Evolutionary conservation across 768 basidiomycete species (phyloP).

Genomic region (Lactifluus hygrophoroides): DNA sequence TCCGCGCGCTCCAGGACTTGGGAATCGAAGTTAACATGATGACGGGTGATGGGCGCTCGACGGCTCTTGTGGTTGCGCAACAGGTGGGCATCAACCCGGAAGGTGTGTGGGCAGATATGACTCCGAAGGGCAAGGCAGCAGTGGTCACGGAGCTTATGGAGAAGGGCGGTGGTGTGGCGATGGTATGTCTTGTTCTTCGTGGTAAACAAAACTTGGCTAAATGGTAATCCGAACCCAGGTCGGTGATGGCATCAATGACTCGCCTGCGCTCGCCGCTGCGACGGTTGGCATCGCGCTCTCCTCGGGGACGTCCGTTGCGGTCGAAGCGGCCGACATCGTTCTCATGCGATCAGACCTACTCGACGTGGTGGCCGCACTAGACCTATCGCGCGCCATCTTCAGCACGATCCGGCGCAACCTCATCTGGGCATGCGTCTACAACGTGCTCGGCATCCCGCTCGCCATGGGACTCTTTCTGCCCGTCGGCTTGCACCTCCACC

Average conservation of each 20-base stretch:
- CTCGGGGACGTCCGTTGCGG: conserved; percentile 92
- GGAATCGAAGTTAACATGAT: conserved; percentile 90
- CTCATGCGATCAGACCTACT: conserved; percentile 95
- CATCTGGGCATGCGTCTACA: conserved; percentile 94
- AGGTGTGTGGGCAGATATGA: conserved; percentile 86
- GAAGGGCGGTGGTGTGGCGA: conserved; percentile 70
- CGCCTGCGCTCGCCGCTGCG: conserved; percentile 91
- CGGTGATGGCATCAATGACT: conserved; percentile 98
- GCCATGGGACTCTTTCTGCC: conserved; percentile 97
- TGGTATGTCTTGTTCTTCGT: conserved; percentile 46
- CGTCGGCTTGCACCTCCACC: conserved; percentile 85
- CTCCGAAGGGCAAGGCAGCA: conserved; percentile 90
- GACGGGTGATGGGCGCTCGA: conserved; percentile 85
- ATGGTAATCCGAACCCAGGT: conserved; percentile 43
- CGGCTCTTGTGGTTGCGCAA: conserved; percentile 81
- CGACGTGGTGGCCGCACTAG: conserved; percentile 93
- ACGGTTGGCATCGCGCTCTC: conserved; percentile 96
- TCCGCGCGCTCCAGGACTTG: conserved; percentile 75
- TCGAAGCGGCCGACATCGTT: conserved; percentile 97
- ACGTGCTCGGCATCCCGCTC: conserved; percentile 86
- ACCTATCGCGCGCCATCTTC: conserved; percentile 86
- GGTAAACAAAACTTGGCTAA: neutral
- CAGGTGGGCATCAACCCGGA: conserved; percentile 82
- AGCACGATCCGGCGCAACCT: conserved; percentile 86
- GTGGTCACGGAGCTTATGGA: conserved; percentile 76